Evolutionary conservation across 306 rosid genomes (phyloP), one percentile per base, ranked within the genome.

Genomic region (Prunus kanzakura): DNA sequence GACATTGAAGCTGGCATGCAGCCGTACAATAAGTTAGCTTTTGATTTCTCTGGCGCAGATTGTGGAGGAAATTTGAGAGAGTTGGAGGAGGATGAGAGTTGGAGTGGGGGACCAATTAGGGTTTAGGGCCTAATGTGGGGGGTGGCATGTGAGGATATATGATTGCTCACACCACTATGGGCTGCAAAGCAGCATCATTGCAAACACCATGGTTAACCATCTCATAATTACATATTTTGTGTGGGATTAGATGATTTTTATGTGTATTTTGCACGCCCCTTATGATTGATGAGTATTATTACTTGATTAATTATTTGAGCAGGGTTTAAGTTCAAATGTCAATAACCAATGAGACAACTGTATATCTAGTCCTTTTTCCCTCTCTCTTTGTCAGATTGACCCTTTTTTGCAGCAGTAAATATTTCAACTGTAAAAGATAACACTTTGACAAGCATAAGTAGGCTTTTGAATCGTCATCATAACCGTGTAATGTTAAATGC

Each of bases 151-250:
- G 89, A 71, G 57, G n/a, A 65, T 38, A 19, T 41, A 86, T 90
- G 50, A 88, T 88, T 83, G 80, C 63, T 71, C 78, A 27, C 87
- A 86, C 86, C 86, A 79, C 69, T 58, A 25, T 14, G 57, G 22
- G 72, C 75, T 23, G 54, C 54, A 41, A 29, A 50, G 55, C 50
- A 62, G 16, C 38, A 62, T 62, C 67, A 62, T 62, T 62, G 67
- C 67, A 62, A 14, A 62, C 67, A 49, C 30, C 38, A 56, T 43
- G 51, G 14, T 66, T 35, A 49, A 15, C 55, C 63, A 45, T 52
- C 70, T 57, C 86, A 83, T 83, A 75, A 82, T 81, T 81, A 35
- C 58, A 23, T 41, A 1, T 6, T 35, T 72, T 43, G 51, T 61
- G 32, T 71, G 19, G 13, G 18, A 35, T 47, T 32, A 35, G 15